phyloP scores from a whole-genome alignment of 306 rosid genomes.

The Lotus japonicus region DNA sequence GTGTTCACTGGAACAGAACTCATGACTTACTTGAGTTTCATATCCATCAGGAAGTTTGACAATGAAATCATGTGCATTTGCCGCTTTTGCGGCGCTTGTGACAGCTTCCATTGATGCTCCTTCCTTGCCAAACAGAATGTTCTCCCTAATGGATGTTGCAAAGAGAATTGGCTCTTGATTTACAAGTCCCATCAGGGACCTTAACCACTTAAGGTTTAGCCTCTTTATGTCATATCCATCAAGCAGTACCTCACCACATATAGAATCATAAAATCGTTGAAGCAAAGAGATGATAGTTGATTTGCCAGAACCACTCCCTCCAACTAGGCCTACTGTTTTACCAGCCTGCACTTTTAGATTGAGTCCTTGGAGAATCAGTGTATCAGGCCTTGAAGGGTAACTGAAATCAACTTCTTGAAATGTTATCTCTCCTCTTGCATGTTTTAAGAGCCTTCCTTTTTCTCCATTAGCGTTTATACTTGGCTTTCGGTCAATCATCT shows the following conservation, averaged over 20 bases:
- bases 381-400: constrained; percentile 73
- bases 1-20: not conserved
- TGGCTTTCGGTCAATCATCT: constrained; percentile 47
- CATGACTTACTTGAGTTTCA: constrained; percentile 60
- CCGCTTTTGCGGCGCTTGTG: constrained; percentile 53
- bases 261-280: constrained; percentile 88
- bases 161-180: constrained; percentile 80
- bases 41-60: constrained; percentile 53
- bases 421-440: constrained; percentile 50
- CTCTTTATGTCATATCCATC: constrained; percentile 54
- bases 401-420: constrained; percentile 53
- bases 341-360: constrained; percentile 55
- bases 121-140: constrained; percentile 73
- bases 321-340: constrained; percentile 65
- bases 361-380: constrained; percentile 57
- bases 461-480: constrained; percentile 21
- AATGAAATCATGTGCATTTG: constrained; percentile 84
- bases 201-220: constrained; percentile 58
- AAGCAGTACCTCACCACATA: constrained; percentile 49
- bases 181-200: constrained; percentile 78
- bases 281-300: constrained; percentile 67
- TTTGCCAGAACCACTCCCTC: constrained; percentile 89
- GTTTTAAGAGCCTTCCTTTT: constrained; percentile 36
- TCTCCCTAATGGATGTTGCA: constrained; percentile 76
- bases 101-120: constrained; percentile 58